Evolutionary conservation across 2,329 filamentous ascomycete genomes (phyloP).

Genomic region (Xylaria hypoxylon): DNA sequence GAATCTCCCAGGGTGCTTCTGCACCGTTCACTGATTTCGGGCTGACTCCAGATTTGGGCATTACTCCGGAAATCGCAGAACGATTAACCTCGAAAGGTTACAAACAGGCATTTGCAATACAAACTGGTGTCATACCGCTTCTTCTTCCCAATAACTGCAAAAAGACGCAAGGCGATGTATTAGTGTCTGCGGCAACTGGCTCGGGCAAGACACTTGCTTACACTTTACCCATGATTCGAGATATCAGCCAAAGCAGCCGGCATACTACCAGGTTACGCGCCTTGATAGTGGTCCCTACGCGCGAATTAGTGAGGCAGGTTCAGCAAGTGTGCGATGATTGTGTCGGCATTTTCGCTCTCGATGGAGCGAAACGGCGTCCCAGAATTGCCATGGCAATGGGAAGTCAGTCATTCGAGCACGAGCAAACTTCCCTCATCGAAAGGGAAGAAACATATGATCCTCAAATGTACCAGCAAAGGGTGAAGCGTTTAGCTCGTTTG

Average conservation of each 20-base stretch:
- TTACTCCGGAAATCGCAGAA: conserved; percentile 69
- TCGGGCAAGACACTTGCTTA: conserved; percentile 97
- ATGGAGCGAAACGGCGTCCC: conserved; percentile 70
- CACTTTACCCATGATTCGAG: conserved; percentile 83
- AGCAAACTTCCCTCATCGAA: conserved; percentile 61
- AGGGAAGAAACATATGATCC: conserved; percentile 72
- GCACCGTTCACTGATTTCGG: conserved; percentile 67
- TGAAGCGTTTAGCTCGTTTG: conserved; percentile 59
- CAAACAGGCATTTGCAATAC: conserved; percentile 79
- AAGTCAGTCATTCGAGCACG: conserved; percentile 77
- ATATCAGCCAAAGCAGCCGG: conserved; percentile 70
- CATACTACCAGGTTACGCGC: conserved; percentile 75
- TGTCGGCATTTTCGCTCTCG: conserved; percentile 68
- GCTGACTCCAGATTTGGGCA: conserved; percentile 64
- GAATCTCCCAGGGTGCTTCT: conserved; percentile 70
- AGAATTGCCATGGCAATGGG: conserved; percentile 86
- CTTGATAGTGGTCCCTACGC: conserved; percentile 88
- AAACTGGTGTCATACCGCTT: conserved; percentile 82
- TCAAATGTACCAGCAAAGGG: conserved; percentile 58
- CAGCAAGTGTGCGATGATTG: conserved; percentile 82
- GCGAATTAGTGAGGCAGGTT: conserved; percentile 90
- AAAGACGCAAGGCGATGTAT: conserved; percentile 78
- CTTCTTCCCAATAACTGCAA: conserved; percentile 73
- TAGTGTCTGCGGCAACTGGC: conserved; percentile 92
- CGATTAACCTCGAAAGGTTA: conserved; percentile 77